Conservation (phyloP, 163 green algal species). For the Chlorella variabilis region DNA sequence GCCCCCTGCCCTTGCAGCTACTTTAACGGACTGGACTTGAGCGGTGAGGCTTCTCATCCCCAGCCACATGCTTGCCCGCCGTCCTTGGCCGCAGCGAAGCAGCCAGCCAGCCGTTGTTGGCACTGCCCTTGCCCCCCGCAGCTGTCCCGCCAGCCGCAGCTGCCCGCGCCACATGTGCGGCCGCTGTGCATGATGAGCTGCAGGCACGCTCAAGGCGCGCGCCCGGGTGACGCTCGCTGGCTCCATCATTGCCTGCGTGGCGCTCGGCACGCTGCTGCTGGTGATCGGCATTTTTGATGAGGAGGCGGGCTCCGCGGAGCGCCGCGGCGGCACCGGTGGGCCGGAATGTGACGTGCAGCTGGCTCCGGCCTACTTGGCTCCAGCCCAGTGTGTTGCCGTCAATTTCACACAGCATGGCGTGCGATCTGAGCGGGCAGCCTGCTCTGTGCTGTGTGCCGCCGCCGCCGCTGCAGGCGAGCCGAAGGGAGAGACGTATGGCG, state of each 20-base stretch:
- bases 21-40: slow-evolving; percentile 15
- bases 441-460: too few species aligned
- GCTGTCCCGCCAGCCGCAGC: too few species aligned
- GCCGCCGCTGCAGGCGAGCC: slow-evolving; percentile 24
- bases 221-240: slow-evolving; percentile 25
- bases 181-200: too few species aligned
- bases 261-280: background rate
- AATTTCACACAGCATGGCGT: background rate
- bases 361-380: background rate
- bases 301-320: background rate
- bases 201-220: slow-evolving; percentile 10
- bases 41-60: background rate
- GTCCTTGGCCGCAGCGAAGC: too few species aligned
- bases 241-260: slow-evolving; percentile 27
- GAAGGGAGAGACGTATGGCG: slow-evolving; percentile 18
- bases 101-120: too few species aligned
- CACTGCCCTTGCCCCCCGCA: too few species aligned
- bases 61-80: background rate
- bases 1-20: slow-evolving; percentile 2
- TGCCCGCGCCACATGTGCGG: too few species aligned
- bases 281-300: slow-evolving; percentile 17
- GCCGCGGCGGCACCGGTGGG: slow-evolving; percentile 22
- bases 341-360: too few species aligned
- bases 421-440: background rate
- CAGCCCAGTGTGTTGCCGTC: background rate